These are phyloP conservation scores for Wickerhamomyces queroliae DNA, from an alignment of 805 yeast species.

Conservation along the genomic window DNA sequence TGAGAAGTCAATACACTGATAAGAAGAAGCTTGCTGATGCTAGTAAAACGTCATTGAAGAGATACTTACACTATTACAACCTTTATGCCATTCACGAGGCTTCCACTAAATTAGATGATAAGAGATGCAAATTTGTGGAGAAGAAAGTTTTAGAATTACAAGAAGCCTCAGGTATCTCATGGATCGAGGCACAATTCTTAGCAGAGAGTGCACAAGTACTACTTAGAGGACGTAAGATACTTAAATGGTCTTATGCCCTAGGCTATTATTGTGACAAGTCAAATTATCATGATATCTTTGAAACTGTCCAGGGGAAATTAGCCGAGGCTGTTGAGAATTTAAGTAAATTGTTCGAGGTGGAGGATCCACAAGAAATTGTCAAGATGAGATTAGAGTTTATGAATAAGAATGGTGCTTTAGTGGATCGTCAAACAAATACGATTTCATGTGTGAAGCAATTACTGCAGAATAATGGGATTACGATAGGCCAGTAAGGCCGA, in stretches of 20 bases:
- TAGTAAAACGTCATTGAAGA: constrained; percentile 39
- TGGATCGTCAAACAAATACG: constrained; percentile 31
- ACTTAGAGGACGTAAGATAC: constrained; percentile 61
- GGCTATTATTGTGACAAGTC: constrained; percentile 57
- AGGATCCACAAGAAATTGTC: constrained; percentile 30
- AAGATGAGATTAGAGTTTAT: constrained; percentile 29
- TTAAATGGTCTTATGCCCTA: constrained; percentile 90
- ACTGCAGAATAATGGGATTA: neutral
- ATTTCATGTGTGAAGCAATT: constrained; percentile 25
- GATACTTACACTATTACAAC: constrained; percentile 72
- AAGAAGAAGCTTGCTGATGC: constrained; percentile 36
- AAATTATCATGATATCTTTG: constrained; percentile 57
- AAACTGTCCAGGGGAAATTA: constrained; percentile 61
- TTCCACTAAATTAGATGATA: constrained; percentile 67
- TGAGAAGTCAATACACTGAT: constrained; percentile 12
- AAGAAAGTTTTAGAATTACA: constrained; percentile 59
- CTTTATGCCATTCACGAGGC: constrained; percentile 71
- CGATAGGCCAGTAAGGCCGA: no score
- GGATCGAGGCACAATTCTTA: constrained; percentile 86
- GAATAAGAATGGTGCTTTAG: constrained; percentile 28
- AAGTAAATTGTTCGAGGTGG: constrained; percentile 48
- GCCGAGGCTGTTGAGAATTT: constrained; percentile 64
- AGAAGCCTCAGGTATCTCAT: constrained; percentile 57
- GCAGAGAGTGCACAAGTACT: constrained; percentile 65
- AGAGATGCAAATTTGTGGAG: constrained; percentile 58